Conservation (phyloP, 2,329 filamentous ascomycete species). For the Mariannaea sp. region DNA sequence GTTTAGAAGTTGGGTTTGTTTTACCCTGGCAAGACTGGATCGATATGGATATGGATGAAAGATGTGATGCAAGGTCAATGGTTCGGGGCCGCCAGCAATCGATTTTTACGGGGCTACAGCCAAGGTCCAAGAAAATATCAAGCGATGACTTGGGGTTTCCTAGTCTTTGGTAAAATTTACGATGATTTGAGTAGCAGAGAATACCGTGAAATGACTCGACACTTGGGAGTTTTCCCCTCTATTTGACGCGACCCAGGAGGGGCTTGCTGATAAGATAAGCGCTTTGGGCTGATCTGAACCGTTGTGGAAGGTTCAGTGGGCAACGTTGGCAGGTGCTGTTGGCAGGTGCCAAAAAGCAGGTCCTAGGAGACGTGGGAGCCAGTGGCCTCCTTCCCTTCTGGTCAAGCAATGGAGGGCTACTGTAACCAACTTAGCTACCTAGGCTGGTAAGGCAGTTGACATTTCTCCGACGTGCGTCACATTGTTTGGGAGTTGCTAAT, state of each 20-base stretch:
- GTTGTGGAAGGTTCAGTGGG: too few relatives aligned
- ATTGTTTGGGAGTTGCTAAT: background rate
- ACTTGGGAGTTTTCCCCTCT: slow-evolving; percentile 29
- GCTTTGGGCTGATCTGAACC: too few relatives aligned
- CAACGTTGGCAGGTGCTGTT: too few relatives aligned
- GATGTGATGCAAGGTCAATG: background rate
- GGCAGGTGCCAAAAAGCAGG: too few relatives aligned
- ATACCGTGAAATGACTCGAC: background rate
- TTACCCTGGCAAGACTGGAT: background rate
- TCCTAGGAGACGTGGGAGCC: too few relatives aligned
- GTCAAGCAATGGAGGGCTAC: too few relatives aligned
- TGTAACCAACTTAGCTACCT: too few relatives aligned
- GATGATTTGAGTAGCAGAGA: background rate
- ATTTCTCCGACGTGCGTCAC: background rate
- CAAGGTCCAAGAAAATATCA: background rate
- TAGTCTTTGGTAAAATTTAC: too few relatives aligned
- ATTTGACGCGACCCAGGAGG: slow-evolving; percentile 24
- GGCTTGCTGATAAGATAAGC: slow-evolving; percentile 35
- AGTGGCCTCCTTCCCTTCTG: too few relatives aligned
- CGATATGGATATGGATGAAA: background rate
- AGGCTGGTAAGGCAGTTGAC: too few relatives aligned
- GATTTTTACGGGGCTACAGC: background rate
- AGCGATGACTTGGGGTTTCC: too few relatives aligned
- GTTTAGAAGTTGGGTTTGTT: slow-evolving; percentile 39
- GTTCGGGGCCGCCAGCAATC: background rate